Evolutionary conservation across 148 eudicot genomes (phyloP), one percentile per base, ranked within the genome.

Genomic region (Silene conica): DNA sequence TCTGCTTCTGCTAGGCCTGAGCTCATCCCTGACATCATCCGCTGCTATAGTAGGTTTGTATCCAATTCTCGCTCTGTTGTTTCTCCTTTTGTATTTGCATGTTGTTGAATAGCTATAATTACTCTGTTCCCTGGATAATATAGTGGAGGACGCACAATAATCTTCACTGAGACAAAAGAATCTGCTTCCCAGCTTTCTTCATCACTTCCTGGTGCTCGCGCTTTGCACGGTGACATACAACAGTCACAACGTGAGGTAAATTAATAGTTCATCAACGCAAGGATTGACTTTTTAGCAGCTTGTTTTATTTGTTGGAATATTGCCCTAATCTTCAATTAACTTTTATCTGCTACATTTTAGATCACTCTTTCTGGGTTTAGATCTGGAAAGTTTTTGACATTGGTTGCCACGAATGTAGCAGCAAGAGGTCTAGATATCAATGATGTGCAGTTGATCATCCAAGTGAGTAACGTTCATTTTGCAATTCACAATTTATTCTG

Each of bases 331-430:
- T 31, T 66, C 19, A 12, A 72, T 61, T 55, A 46, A 62, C 65
- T 57, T 63, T 31, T 7, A 16, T 62, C 22, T 72, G 48, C 25
- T 41, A 54, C 23, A 43, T 83, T 74, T 22, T 77, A 94, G 98
- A 86, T 86, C 23, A 94, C 98, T 14, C 87, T 94, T 69, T 22
- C 81, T 64, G 96, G 93, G 82, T 94, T 91, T 72, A 87, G 96
- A 82, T 91, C 93, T 48, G 98, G 98, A 34, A 89, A 88, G 78
- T 94, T 94, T 78, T 14, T 80, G 74, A 89, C 91, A 15, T 75
- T 95, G 68, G 98, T 94, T 64, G 98, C 98, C 48, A 94, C 98
- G 60, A 89, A 89, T 79, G 98, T 94, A 63, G 97, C 97, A 55
- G 97, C 97, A 21, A 85, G 98, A 66, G 98, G 98, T 56, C 76